Conservation (phyloP, 2,329 filamentous ascomycete species). For the Paradendryphiella salina region DNA sequence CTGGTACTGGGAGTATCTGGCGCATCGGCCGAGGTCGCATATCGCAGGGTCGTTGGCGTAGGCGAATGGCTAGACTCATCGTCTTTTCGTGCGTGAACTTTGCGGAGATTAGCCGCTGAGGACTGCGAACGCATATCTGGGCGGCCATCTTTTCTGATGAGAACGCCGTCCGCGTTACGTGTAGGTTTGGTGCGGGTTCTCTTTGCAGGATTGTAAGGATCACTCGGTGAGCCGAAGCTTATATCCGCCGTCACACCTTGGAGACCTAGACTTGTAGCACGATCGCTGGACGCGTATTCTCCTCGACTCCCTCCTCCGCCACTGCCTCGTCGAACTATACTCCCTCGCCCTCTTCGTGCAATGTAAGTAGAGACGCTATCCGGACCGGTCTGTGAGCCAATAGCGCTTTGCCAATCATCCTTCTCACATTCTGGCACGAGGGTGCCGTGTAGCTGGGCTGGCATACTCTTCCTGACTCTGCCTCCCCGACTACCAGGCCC, state of each 20-base stretch:
- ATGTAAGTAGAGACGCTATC: conserved; percentile 44
- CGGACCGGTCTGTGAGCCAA: conserved; percentile 43
- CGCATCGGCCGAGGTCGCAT: conserved; percentile 14
- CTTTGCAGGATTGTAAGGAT: conserved; percentile 50
- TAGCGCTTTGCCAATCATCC: conserved; percentile 41
- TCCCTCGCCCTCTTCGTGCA: conserved; percentile 30
- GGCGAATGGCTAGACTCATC: conserved; percentile 31
- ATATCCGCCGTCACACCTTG: conserved; percentile 31
- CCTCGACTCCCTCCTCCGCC: conserved; percentile 32
- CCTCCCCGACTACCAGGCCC: conserved; percentile 46
- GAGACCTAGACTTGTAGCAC: conserved; percentile 35
- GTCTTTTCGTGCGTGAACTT: conserved; percentile 56
- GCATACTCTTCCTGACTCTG: conserved; percentile 46
- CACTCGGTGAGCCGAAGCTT: conserved; percentile 28
- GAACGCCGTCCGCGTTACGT: conserved; percentile 54
- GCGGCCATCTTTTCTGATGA: conserved; percentile 57
- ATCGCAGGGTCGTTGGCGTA: conserved; percentile 27
- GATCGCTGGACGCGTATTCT: conserved; percentile 32
- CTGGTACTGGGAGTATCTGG: conserved; percentile 39
- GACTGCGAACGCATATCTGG: conserved; percentile 58
- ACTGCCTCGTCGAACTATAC: conserved; percentile 42
- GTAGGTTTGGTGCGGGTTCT: conserved; percentile 56
- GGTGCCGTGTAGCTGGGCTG: conserved; percentile 27
- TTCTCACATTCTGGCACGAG: conserved; percentile 50
- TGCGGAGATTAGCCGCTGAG: conserved; percentile 56